These are phyloP conservation scores for Mortierella sp. DNA, from an alignment of 371 early-diverging fungal species.

Conservation along the genomic window DNA sequence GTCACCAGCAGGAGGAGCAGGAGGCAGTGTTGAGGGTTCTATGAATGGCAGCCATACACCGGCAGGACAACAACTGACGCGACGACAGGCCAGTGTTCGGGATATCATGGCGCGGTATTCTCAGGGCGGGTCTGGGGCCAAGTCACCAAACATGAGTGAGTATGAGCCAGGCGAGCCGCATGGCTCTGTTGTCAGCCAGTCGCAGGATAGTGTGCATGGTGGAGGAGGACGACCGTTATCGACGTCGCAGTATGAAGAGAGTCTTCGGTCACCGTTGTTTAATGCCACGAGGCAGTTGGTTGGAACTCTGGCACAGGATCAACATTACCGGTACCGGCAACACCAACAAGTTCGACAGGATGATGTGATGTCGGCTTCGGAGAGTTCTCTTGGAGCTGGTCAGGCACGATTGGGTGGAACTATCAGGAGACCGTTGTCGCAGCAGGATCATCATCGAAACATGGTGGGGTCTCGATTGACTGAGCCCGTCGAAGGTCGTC, in stretches of 20 bases:
- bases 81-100: slow-evolving; percentile 40
- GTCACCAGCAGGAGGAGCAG: slow-evolving; percentile 13
- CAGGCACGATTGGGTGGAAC: not conserved
- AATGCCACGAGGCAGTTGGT: not conserved
- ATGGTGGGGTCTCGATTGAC: not conserved
- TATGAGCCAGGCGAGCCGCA: slow-evolving; percentile 2
- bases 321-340: slow-evolving; percentile 8
- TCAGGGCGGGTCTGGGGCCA: slow-evolving; percentile 14
- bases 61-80: slow-evolving; percentile 5
- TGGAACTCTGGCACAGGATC: not conserved
- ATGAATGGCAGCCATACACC: no score
- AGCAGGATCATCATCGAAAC: slow-evolving; percentile 26
- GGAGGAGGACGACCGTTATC: not conserved
- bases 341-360: not conserved
- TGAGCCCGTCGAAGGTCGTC: not conserved
- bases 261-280: not conserved
- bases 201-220: not conserved
- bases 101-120: slow-evolving; percentile 41
- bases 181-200: not conserved
- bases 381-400: slow-evolving; percentile 2
- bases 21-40: not conserved
- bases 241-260: not conserved
- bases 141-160: slow-evolving; percentile 17
- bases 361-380: not conserved
- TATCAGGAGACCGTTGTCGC: slow-evolving; percentile 27